These are phyloP conservation scores for Claviceps humidiphila DNA, from an alignment of 2,329 filamentous ascomycete species.

Conservation along the genomic window DNA sequence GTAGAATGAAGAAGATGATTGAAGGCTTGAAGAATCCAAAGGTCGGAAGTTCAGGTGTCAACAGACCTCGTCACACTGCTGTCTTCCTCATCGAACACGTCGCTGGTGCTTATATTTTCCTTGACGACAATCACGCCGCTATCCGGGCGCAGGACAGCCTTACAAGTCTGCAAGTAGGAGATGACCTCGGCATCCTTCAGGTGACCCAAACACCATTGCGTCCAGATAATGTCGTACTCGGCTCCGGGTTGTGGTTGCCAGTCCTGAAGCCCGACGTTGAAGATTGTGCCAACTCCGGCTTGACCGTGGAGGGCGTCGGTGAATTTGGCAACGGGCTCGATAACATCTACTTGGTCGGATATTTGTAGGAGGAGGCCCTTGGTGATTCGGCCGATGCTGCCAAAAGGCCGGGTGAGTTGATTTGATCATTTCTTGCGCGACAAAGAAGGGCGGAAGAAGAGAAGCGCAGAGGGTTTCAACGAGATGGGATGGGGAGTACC, in stretches of 20 bases:
- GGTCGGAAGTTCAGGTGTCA: background rate
- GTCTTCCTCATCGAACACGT: slow-evolving; percentile 64
- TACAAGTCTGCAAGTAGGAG: slow-evolving; percentile 51
- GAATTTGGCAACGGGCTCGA: slow-evolving; percentile 78
- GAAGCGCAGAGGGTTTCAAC: background rate
- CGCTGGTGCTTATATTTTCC: slow-evolving; percentile 59
- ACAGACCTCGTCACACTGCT: slow-evolving; percentile 58
- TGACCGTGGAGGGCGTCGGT: slow-evolving; percentile 46
- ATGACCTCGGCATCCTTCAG: slow-evolving; percentile 62
- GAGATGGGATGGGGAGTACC: background rate
- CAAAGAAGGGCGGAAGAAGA: background rate
- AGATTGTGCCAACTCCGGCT: slow-evolving; percentile 48
- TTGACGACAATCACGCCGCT: slow-evolving; percentile 25
- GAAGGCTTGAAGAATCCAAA: background rate
- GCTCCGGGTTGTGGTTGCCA: slow-evolving; percentile 40
- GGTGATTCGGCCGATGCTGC: slow-evolving; percentile 70
- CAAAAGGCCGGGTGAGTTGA: background rate
- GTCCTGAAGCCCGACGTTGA: slow-evolving; percentile 59
- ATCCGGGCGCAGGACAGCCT: slow-evolving; percentile 20
- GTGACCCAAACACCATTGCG: slow-evolving; percentile 82
- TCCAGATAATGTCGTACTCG: slow-evolving; percentile 73
- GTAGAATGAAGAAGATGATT: background rate
- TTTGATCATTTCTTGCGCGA: background rate
- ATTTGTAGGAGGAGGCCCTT: slow-evolving; percentile 60
- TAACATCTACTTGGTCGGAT: slow-evolving; percentile 61